Percentiles rank a stretch among this genome's conserved stretches.
Conservation (phyloP, 2,329 filamentous ascomycete species). For the Xylariaceae sp. region DNA sequence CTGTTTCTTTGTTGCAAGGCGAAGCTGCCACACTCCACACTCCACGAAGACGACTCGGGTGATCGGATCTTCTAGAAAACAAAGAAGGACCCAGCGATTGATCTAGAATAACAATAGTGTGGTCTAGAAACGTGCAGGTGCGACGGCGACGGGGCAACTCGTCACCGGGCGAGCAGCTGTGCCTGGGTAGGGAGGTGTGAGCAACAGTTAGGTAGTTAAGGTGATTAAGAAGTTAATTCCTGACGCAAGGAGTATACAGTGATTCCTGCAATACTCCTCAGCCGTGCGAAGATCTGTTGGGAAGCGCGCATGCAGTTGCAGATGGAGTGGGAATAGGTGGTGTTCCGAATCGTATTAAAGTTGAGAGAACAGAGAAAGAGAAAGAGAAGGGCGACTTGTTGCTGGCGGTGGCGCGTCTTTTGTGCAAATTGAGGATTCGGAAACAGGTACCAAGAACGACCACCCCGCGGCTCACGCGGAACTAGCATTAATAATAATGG, state of each 20-base stretch:
- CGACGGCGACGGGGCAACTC: no score
- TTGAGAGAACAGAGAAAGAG: background rate
- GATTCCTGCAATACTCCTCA: conserved; percentile 58
- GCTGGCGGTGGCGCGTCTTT: conserved; percentile 8
- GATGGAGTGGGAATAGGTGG: conserved; percentile 1
- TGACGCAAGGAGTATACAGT: conserved; percentile 65
- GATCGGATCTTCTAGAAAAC: no score
- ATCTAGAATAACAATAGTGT: no score
- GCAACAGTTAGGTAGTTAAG: background rate
- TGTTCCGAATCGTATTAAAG: background rate
- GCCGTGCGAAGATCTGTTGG: conserved; percentile 45
- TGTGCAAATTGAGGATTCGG: background rate
- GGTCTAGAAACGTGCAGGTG: no score
- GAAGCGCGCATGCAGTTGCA: conserved; percentile 34
- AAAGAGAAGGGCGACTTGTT: background rate
- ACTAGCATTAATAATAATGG: conserved; percentile 7
- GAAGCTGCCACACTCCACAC: background rate
- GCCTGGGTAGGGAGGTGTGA: no score
- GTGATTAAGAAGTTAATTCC: conserved; percentile 36
- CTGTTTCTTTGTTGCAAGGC: conserved; percentile 14
- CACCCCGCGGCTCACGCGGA: conserved; percentile 7
- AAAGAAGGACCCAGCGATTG: no score
- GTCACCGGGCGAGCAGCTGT: no score
- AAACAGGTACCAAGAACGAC: background rate
- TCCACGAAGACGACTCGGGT: no score